Conservation (phyloP, 2,329 filamentous ascomycete genomes). For the Pseudogymnoascus sp. region DNA sequence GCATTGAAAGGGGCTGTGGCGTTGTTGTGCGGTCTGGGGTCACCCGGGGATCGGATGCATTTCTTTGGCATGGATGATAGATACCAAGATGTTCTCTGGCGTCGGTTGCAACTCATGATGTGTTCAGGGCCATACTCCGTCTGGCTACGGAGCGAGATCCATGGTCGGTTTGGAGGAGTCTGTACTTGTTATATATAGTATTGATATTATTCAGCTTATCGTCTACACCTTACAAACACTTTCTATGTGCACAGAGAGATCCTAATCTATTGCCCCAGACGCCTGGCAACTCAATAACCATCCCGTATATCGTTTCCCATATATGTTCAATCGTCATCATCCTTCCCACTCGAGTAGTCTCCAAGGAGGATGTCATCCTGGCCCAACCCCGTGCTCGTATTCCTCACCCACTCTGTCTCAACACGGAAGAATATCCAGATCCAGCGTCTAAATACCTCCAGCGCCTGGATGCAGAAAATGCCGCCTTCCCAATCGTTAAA, state of each 20-base stretch:
- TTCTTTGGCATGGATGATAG: not conserved
- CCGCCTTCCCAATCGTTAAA: constrained; percentile 81
- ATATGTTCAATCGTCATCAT: constrained; percentile 42
- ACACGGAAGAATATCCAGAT: constrained; percentile 95
- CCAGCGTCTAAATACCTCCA: constrained; percentile 86
- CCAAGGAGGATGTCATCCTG: constrained; percentile 68
- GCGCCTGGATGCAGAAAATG: constrained; percentile 77
- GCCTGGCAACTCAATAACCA: not conserved
- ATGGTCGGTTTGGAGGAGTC: not conserved
- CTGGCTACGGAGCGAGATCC: constrained; percentile 1
- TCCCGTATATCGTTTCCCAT: not conserved
- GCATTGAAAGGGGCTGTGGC: not conserved
- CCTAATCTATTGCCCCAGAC: not conserved
- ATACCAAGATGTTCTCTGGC: not conserved
- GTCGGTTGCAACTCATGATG: not conserved
- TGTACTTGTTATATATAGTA: constrained; percentile 2
- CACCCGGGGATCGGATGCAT: not conserved
- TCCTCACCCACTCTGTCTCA: constrained; percentile 83
- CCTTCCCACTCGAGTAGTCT: constrained; percentile 61
- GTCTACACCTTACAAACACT: not conserved
- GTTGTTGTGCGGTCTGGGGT: not conserved
- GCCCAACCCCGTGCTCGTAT: constrained; percentile 40
- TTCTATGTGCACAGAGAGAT: not conserved
- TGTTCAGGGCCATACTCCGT: not conserved
- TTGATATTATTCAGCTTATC: constrained; percentile 3